Base-by-base conservation (phyloP, 1,139 yeast species). In the Protomyces macrosporus region DNA sequence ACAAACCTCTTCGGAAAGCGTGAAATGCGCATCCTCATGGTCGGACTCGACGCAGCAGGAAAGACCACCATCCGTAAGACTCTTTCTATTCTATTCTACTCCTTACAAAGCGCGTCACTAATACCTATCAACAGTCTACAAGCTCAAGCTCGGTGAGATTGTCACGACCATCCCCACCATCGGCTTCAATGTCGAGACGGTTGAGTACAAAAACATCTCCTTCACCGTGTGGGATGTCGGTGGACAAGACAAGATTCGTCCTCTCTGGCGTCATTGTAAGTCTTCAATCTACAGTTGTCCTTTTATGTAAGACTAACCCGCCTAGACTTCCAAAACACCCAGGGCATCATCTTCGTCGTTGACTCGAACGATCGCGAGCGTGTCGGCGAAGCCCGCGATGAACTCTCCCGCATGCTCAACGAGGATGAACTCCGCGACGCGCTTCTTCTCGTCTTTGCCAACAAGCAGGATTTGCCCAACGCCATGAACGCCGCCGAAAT, bases 191-290 rank as follows among this genome's bases (percentile, higher is more conserved):
- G 96, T 89, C 71, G 96, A 89, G 79, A 89, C 96, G 69, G 67
- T 89, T 72, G 96, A 89, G 80, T 89, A 89, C 83, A 88, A 88
- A 82, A 89, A 89, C 85, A 88, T 89, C 76, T 86, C 95, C 56
- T 89, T 89, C 82, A 89, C 96, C 69, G 96, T 89, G 70, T 89
- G 96, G 96, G 96, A 89, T 84, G 96, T 89, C 74, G 96, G 96
- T 86, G 96, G 96, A 84, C 96, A 89, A 82, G 95, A 88, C 79
- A 89, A 89, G 82, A 88, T 89, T 76, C 87, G 96, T 81, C 95
- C 96, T 66, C 82, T 89, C 78, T 89, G 96, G 96, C 87, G 96
- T 85, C 93, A 89, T 79, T 89, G 62, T 58, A 52, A 50, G 55
- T 40, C 23, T 4, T 14, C 4, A 6, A n/a, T 34, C 30, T 4